Base-by-base conservation (phyloP, 2,329 filamentous ascomycete genomes). In the Cadophora luteo-olivacea region DNA sequence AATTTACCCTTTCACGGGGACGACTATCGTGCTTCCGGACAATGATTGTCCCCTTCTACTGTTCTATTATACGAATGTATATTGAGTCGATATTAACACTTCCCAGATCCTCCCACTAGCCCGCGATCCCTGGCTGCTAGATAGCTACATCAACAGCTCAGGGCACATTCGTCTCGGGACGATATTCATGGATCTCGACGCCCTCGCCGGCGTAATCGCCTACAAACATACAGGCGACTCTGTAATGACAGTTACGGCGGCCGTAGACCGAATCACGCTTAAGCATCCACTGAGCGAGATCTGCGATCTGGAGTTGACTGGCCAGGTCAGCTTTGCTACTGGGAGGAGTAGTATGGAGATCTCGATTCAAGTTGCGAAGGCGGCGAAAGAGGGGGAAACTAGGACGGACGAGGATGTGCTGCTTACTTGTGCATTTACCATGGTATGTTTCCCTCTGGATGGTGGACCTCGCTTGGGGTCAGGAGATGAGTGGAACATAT, bases 361-460 rank as follows among this genome's bases (percentile, higher is more conserved):
- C 9, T 90, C 88, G 0, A 81, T 91, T 36, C 89, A 91, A 78
- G 89, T 92, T 61, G 86, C 88, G 5, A 91, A 89, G 78, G 87
- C 84, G 1, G 86, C 87, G 0, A 79, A 82, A 60, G 78, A 83
- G 52, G 88, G 87, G 3, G 78, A 86, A 70, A 75, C 80, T 45
- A 79, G 81, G 16, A 84, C 84, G 70, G 82, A 86, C 1, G 85
- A 89, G 54, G 89, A 92, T 76, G 81, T 91, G 0, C 78, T 92
- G 66, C 85, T 92, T 78, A 90, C 88, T n/a, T 92, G 90, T 78
- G 87, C 88, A 8, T 92, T 92, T 75, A 92, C 90, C 0, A 92
- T 92, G 90, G 90, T 92, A 2, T 41, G 38, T 51, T 55, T 16
- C 19, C n/a, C 3, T 11, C 12, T 14, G 16, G 25, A 19, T 32